phyloP scores from a whole-genome alignment of 1,284 basidiomycete species.

The Puccinia coronata region DNA sequence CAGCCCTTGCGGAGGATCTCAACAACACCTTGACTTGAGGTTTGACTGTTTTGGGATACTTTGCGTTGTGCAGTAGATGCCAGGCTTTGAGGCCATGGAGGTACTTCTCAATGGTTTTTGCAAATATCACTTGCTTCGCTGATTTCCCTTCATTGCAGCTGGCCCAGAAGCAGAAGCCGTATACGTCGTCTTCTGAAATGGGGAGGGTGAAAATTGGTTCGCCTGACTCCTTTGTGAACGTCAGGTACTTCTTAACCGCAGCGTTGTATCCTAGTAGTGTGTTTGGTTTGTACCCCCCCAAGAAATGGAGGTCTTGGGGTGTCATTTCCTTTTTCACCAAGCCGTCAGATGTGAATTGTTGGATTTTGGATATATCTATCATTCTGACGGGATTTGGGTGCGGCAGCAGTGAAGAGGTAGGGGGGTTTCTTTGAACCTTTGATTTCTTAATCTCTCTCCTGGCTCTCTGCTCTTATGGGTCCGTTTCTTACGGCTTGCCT shows the following conservation, averaged over 20 bases:
- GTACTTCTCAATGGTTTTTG: not conserved
- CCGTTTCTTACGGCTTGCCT: too few species aligned
- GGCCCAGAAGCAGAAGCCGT: not conserved
- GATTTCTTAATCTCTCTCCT: too few species aligned
- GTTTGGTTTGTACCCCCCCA: not conserved
- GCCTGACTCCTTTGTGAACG: not conserved
- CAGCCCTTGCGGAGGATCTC: not conserved
- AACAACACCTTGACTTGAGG: not conserved
- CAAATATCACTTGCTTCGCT: not conserved
- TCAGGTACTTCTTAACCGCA: not conserved
- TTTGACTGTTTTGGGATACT: not conserved
- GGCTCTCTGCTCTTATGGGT: too few species aligned
- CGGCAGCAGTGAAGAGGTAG: not conserved
- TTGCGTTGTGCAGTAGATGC: not conserved
- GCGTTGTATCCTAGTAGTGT: not conserved
- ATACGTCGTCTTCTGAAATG: not conserved
- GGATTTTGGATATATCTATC: not conserved
- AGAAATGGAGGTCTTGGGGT: not conserved
- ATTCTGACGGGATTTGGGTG: not conserved
- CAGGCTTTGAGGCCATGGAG: not conserved
- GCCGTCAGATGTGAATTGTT: not conserved
- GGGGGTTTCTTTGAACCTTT: too few species aligned
- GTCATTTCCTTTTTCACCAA: not conserved
- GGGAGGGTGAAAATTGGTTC: not conserved
- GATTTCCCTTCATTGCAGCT: not conserved